Evolutionary conservation across 768 basidiomycete genomes (phyloP), one percentile per base, ranked within the genome.

Genomic region (Suillus fuscotomentosus): DNA sequence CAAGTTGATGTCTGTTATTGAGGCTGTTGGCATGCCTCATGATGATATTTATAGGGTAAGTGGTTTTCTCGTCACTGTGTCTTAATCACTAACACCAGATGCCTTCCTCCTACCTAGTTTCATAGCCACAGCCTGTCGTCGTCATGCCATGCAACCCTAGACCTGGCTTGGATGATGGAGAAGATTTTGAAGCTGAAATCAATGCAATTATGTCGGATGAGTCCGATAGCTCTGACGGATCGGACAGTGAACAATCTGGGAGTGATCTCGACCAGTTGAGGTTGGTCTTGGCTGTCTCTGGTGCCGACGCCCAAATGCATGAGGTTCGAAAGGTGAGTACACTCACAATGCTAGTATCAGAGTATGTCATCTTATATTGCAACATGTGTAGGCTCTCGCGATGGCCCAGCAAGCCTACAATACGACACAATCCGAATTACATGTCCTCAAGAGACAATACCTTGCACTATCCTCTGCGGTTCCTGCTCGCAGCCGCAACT

Each of bases 331-430:
- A 62, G 61, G 61, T 62, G 15, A 62, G 61, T 1, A 41, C 11
- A 27, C 50, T 51, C 17, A 3, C 22, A 48, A 54, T 11, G 20
- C 9, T 34, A 1, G 53, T 24, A 24, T 24, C 17, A 17, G 3
- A 43, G 17, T 36, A 54, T 54, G 53, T n/a, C 53, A n/a, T 54
- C 34, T 54, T 17, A 20, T 54, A 13, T 50, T 47, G 5, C 13
- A 22, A 47, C 17, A 53, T 31, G 20, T 53, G 42, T 61, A 61
- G 60, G 60, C 20, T 9, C 60, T 61, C 13, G 20, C 45, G 2
- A 48, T 48, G 14, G 60, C 60, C 31, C 60, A 61, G 42, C 42
- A 48, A 48, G 60, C 60, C 27, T 61, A 61, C 48, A 61, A 43
- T 17, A 6, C n/a, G 6, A 45, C 31, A 8, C 13, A 7, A 15